Conservation (phyloP, 345 rosid genomes). For the Aegle marmelos region DNA sequence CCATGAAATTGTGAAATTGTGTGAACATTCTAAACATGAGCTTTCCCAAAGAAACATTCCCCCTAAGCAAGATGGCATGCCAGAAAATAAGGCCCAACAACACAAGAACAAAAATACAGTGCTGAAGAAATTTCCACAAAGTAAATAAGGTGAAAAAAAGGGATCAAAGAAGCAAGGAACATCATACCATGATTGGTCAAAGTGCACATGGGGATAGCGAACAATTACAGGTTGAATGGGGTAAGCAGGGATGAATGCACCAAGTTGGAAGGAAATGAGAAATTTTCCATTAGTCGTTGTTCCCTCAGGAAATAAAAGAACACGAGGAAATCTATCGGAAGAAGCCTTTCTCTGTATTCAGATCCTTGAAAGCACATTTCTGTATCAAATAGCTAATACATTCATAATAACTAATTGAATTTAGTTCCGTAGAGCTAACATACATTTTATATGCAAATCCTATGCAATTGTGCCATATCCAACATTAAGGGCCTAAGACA, state of each 20-base stretch:
- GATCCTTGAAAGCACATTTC: constrained; percentile 88
- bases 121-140: not conserved
- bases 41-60: constrained; percentile 61
- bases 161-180: not conserved
- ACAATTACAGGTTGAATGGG: constrained; percentile 89
- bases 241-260: constrained; percentile 86
- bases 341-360: constrained; percentile 99
- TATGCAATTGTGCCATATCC: not conserved
- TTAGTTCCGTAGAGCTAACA: constrained; percentile 14
- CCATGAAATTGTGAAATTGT: constrained; percentile 98
- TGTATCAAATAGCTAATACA: constrained; percentile 90
- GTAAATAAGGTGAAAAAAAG: not conserved
- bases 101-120: constrained; percentile 1
- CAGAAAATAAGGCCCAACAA: constrained; percentile 4
- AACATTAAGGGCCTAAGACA: not conserved
- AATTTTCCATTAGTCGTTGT: constrained; percentile 90
- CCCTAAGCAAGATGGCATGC: constrained; percentile 45
- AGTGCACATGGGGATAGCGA: constrained; percentile 95
- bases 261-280: constrained; percentile 88
- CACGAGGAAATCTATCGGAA: constrained; percentile 71
- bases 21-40: constrained; percentile 98
- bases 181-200: constrained; percentile 94
- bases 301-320: constrained; percentile 96
- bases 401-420: constrained; percentile 47
- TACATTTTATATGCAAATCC: not conserved